Conservation (phyloP, 352 stramenopile genomes). For the Blastocystis hominis region DNA sequence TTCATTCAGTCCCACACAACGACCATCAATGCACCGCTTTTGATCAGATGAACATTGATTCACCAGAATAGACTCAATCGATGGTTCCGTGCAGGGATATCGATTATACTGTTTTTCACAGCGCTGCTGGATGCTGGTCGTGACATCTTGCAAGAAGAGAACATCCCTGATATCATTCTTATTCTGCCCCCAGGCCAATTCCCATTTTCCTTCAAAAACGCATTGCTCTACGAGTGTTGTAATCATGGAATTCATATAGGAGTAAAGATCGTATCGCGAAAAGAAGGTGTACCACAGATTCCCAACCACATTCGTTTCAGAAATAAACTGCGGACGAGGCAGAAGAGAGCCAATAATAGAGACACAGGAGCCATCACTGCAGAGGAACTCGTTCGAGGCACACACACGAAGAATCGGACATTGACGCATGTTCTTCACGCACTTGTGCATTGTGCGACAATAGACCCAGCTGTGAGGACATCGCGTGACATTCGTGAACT, state of each 20-base stretch:
- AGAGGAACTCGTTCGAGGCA: not conserved
- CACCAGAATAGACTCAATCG: not conserved
- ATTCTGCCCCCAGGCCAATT: not conserved
- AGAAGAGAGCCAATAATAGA: not conserved
- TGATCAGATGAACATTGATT: not conserved
- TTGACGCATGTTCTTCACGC: not conserved
- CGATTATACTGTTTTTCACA: not conserved
- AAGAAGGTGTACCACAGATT: conserved; percentile 24
- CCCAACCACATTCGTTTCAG: not conserved
- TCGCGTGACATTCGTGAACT: not conserved
- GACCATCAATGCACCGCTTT: conserved; percentile 26
- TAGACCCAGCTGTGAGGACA: not conserved
- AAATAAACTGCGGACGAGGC: not conserved
- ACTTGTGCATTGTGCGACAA: not conserved
- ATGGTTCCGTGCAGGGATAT: not conserved
- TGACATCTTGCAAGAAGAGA: not conserved
- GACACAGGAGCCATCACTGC: not conserved
- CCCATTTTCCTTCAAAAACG: not conserved
- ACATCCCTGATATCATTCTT: not conserved
- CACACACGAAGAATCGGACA: not conserved
- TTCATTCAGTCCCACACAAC: not conserved
- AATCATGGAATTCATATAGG: not conserved
- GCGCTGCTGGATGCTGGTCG: not conserved
- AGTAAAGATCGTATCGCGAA: not conserved
- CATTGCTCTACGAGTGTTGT: not conserved